phyloP scores from a whole-genome alignment of 2,329 filamentous ascomycete genomes.

The Monilinia vaccinii-corymbosi region DNA sequence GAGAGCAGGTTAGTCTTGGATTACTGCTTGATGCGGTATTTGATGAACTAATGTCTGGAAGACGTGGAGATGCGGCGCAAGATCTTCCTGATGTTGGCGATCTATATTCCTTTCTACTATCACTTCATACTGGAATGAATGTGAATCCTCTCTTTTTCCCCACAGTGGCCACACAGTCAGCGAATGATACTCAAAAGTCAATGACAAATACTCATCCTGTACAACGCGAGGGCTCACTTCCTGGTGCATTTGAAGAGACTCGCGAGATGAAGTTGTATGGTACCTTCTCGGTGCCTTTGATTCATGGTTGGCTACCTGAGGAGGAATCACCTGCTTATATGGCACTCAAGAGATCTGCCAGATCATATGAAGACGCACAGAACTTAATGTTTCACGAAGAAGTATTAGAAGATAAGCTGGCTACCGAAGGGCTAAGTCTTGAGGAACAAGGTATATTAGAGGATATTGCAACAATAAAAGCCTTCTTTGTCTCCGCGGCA shows the following conservation, averaged over 20 bases:
- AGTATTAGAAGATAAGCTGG: conserved; percentile 74
- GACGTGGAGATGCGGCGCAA: conserved; percentile 50
- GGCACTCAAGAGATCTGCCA: conserved; percentile 65
- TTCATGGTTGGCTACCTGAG: conserved; percentile 88
- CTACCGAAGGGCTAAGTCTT: conserved; percentile 49
- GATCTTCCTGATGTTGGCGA: conserved; percentile 79
- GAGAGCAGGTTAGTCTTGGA: conserved; percentile 82
- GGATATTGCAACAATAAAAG: conserved; percentile 76
- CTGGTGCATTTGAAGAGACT: conserved; percentile 78
- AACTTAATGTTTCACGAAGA: conserved; percentile 82
- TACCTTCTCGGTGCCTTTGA: conserved; percentile 77
- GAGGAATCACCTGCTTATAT: conserved; percentile 54
- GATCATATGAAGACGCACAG: conserved; percentile 86
- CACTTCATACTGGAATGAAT: conserved; percentile 93
- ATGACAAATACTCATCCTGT: conserved; percentile 44
- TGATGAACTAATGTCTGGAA: conserved; percentile 79
- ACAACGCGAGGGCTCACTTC: conserved; percentile 40
- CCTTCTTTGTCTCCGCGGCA: conserved; percentile 68
- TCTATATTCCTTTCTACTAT: conserved; percentile 77
- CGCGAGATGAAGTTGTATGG: conserved; percentile 84
- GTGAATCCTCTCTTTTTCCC: conserved; percentile 86
- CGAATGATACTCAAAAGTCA: conserved; percentile 35
- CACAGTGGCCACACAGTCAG: conserved; percentile 32
- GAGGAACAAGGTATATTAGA: conserved; percentile 73
- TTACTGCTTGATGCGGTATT: conserved; percentile 83